A percentile compares a stretch with the other conserved stretches of the same genome.
Evolutionary conservation across 306 rosid genomes (phyloP).

Genomic region (Abrus precatorius): DNA sequence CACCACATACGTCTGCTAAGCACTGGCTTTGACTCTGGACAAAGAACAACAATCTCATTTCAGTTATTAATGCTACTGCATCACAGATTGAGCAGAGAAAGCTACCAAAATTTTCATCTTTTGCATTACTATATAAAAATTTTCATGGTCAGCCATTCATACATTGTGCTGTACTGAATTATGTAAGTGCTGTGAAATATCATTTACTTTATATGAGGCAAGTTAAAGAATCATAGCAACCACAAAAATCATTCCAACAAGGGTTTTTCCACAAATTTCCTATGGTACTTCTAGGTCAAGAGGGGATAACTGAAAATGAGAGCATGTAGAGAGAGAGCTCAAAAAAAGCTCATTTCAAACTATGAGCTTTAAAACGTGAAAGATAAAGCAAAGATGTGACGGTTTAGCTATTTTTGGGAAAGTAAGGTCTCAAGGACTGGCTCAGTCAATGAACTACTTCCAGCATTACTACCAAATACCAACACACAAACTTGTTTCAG

Average conservation of each 20-base stretch:
- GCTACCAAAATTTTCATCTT: neutral
- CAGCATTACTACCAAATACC: neutral
- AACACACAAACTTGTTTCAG: conserved; percentile 20
- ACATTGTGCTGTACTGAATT: conserved; percentile 3
- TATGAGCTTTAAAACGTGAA: neutral
- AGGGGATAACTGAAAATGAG: conserved; percentile 1
- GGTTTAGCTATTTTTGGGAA: neutral
- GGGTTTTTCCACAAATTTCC: neutral
- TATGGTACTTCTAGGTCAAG: neutral
- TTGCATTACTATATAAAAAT: neutral
- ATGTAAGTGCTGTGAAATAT: neutral
- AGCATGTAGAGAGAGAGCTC: neutral
- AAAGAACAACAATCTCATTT: conserved; percentile 51
- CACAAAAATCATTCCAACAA: neutral
- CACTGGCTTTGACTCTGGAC: conserved; percentile 75
- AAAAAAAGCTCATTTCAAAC: conserved; percentile 13
- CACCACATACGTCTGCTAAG: conserved; percentile 83
- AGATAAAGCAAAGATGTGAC: neutral
- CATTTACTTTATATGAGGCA: neutral
- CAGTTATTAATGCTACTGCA: conserved; percentile 38
- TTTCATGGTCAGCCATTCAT: neutral
- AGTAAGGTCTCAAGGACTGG: conserved; percentile 7
- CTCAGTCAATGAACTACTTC: neutral
- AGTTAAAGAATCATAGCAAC: conserved; percentile 32
- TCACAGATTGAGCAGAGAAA: conserved; percentile 20